Evolutionary conservation across 1,139 yeast genomes (phyloP).

Genomic region (Barnettozyma hawaiiensis): DNA sequence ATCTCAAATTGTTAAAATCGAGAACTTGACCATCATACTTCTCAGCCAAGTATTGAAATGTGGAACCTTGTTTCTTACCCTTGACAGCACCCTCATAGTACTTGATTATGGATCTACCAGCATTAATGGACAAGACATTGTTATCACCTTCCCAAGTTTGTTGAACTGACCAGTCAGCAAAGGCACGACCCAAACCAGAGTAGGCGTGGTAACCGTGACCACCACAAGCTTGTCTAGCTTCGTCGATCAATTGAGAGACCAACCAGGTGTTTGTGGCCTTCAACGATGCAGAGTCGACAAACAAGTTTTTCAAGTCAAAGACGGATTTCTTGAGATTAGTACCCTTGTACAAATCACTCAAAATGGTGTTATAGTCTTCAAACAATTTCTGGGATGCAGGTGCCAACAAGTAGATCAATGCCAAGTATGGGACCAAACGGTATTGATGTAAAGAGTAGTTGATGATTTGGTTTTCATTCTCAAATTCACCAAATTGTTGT

Average conservation of each 20-base stretch:
- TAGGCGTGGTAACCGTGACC: slow-evolving; percentile 94
- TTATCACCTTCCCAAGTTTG: slow-evolving; percentile 99
- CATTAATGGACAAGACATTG: slow-evolving; percentile 74
- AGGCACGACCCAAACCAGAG: slow-evolving; percentile 85
- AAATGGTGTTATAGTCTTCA: slow-evolving; percentile 45
- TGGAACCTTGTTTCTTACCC: slow-evolving; percentile 37
- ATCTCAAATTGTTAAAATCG: slow-evolving; percentile 31
- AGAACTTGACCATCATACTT: slow-evolving; percentile 26
- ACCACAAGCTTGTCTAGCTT: slow-evolving; percentile 93
- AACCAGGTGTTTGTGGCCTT: slow-evolving; percentile 91
- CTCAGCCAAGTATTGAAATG: slow-evolving; percentile 40
- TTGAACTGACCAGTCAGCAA: slow-evolving; percentile 90
- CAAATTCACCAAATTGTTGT: slow-evolving; percentile 61
- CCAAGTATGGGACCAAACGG: slow-evolving; percentile 74
- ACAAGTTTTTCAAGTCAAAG: slow-evolving; percentile 65
- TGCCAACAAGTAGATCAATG: slow-evolving; percentile 73
- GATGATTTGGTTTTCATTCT: slow-evolving; percentile 56
- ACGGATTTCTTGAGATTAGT: slow-evolving; percentile 43
- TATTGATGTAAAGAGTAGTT: slow-evolving; percentile 86
- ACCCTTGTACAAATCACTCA: slow-evolving; percentile 46
- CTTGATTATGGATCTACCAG: slow-evolving; percentile 73
- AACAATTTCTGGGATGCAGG: slow-evolving; percentile 67
- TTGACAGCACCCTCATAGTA: slow-evolving; percentile 37
- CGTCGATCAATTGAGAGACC: slow-evolving; percentile 72
- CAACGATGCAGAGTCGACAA: slow-evolving; percentile 81